A percentile compares a stretch with the other conserved stretches of the same genome.
phyloP scores from a whole-genome alignment of 192 early-diverging fungal genomes.

The Backusella tarrabulga region DNA sequence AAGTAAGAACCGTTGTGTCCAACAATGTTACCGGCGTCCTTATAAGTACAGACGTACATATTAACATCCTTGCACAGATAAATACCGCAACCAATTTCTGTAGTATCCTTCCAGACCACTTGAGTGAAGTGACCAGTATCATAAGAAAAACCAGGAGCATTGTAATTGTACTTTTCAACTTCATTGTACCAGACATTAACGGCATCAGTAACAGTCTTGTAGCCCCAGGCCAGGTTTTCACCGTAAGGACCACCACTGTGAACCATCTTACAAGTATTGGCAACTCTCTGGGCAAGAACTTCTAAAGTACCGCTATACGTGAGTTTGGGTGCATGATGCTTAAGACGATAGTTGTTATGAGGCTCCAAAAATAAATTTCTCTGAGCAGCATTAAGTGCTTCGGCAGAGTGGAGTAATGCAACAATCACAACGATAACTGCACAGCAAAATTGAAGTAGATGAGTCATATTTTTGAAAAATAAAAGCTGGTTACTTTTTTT shows the following conservation, averaged over 20 bases:
- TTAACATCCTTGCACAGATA: slow-evolving; percentile 17
- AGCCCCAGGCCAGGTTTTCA: slow-evolving; percentile 47
- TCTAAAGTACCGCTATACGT: slow-evolving; percentile 39
- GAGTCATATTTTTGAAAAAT: background rate
- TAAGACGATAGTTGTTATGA: slow-evolving; percentile 43
- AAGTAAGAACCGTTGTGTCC: slow-evolving; percentile 14
- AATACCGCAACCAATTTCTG: slow-evolving; percentile 37
- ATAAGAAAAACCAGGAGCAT: slow-evolving; percentile 28
- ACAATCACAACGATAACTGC: background rate
- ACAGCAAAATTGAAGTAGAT: background rate
- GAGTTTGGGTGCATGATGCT: slow-evolving; percentile 35
- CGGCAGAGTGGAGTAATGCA: background rate
- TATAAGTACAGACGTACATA: slow-evolving; percentile 45
- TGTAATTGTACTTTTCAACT: slow-evolving; percentile 38
- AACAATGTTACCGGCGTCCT: slow-evolving; percentile 40
- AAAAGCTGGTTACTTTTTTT: background rate
- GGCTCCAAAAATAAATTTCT: slow-evolving; percentile 19
- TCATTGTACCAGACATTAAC: slow-evolving; percentile 45
- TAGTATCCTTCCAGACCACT: slow-evolving; percentile 35
- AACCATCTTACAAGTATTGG: slow-evolving; percentile 36
- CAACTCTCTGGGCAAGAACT: slow-evolving; percentile 31
- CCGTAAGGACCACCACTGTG: slow-evolving; percentile 39
- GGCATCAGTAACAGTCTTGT: slow-evolving; percentile 22
- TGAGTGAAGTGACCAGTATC: slow-evolving; percentile 51
- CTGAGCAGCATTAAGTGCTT: background rate